These are phyloP conservation scores for Ophiocordyceps camponoti-saundersi DNA, from an alignment of 2,329 filamentous ascomycete species.

Conservation along the genomic window DNA sequence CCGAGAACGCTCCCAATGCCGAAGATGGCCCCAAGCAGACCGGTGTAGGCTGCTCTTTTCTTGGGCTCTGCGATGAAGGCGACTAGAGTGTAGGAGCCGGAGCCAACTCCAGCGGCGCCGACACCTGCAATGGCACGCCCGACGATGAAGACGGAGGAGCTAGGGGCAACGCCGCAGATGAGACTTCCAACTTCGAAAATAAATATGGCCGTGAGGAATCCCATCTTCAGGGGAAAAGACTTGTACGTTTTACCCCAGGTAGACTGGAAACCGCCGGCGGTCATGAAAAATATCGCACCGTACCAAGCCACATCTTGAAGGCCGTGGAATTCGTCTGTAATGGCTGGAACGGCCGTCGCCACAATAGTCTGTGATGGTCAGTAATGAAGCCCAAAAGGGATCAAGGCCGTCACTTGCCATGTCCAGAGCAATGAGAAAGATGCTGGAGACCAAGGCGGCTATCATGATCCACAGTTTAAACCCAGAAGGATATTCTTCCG, in stretches of 20 bases:
- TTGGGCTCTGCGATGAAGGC: conserved; percentile 21
- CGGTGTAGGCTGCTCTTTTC: conserved; percentile 18
- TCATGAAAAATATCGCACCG: conserved; percentile 22
- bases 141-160: not conserved
- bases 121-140: conserved; percentile 29
- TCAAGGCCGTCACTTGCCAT: not conserved
- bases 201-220: conserved; percentile 17
- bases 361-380: conserved; percentile 16
- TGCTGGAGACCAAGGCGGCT: not conserved
- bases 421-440: conserved; percentile 3
- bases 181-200: conserved; percentile 26
- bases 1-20: conserved; percentile 19
- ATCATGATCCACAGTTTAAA: not conserved
- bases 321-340: conserved; percentile 19
- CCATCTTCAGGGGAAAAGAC: conserved; percentile 20
- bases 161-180: conserved; percentile 22
- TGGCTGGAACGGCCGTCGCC: conserved; percentile 24
- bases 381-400: no score
- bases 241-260: conserved; percentile 12
- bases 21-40: conserved; percentile 18
- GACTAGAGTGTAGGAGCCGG: conserved; percentile 32
- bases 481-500: not conserved
- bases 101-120: conserved; percentile 27
- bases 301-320: conserved; percentile 30
- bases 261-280: conserved; percentile 9